Evolutionary conservation across 192 early-diverging fungal species (phyloP).

Genomic region (Entrophospora sp.): DNA sequence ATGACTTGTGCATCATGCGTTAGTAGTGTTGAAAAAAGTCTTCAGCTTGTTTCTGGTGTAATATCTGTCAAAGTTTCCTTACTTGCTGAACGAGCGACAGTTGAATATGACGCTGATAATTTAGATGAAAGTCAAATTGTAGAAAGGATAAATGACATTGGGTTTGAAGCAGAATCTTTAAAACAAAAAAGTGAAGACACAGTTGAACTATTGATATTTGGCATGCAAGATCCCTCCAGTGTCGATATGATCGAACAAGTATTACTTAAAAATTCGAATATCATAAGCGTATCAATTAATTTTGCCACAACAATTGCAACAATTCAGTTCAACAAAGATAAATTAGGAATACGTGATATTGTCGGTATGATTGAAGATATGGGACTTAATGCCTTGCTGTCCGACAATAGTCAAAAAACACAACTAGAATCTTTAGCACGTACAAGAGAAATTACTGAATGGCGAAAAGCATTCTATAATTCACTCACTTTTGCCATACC

Average conservation of each 20-base stretch:
- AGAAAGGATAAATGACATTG: constrained; percentile 59
- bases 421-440: constrained; percentile 84
- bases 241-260: constrained; percentile 72
- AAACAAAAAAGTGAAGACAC: constrained; percentile 36
- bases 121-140: constrained; percentile 41
- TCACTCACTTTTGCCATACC: constrained; percentile 74
- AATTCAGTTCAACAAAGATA: constrained; percentile 58
- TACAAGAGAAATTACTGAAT: constrained; percentile 74
- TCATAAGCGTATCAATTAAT: constrained; percentile 61
- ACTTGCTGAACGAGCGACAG: constrained; percentile 70
- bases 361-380: constrained; percentile 71
- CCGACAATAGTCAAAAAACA: constrained; percentile 50
- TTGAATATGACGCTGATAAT: constrained; percentile 49
- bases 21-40: constrained; percentile 64
- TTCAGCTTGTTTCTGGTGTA: constrained; percentile 54
- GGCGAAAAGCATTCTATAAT: constrained; percentile 57
- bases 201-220: constrained; percentile 72
- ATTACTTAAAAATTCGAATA: constrained; percentile 43
- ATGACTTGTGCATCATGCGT: constrained; percentile 98
- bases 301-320: constrained; percentile 65
- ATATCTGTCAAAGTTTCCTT: constrained; percentile 71
- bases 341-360: constrained; percentile 66
- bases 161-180: constrained; percentile 62
- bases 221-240: constrained; percentile 85
- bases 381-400: constrained; percentile 70